Percentiles rank a stretch among this genome's conserved stretches.
These are phyloP conservation scores for Francoa sonchifolia DNA, from an alignment of 441 rosid species.

Conservation along the genomic window DNA sequence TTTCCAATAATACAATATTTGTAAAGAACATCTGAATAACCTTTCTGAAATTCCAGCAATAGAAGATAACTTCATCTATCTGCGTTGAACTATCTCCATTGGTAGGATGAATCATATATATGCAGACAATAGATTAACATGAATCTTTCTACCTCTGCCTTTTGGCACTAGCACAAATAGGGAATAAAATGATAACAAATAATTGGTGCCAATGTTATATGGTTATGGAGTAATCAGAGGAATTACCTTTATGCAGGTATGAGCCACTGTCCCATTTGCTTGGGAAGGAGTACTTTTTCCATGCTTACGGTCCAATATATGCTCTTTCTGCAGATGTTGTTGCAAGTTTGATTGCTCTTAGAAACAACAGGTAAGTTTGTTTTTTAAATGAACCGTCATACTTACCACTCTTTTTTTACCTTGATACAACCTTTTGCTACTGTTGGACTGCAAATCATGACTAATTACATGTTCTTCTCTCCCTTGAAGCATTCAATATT, in stretches of 20 bases:
- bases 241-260: slow-evolving; percentile 44
- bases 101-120: no score
- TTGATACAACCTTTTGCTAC: not conserved
- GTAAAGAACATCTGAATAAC: no score
- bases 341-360: slow-evolving; percentile 71
- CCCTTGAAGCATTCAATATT: no score
- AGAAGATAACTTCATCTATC: no score
- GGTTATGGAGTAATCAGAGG: slow-evolving; percentile 2
- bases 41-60: no score
- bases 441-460: not conserved
- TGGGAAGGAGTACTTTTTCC: slow-evolving; percentile 79
- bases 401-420: no score
- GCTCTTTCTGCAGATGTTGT: slow-evolving; percentile 92
- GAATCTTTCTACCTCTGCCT: no score
- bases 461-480: no score
- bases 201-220: not conserved
- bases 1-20: no score
- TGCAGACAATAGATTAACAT: no score
- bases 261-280: slow-evolving; percentile 64
- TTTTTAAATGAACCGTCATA: slow-evolving; percentile 9
- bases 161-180: no score
- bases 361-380: slow-evolving; percentile 55
- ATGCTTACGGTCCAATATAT: slow-evolving; percentile 93
- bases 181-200: not conserved
- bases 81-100: no score